These are phyloP conservation scores for Stagonosporopsis rhizophila DNA, from an alignment of 2,329 filamentous ascomycete species.

Conservation along the genomic window DNA sequence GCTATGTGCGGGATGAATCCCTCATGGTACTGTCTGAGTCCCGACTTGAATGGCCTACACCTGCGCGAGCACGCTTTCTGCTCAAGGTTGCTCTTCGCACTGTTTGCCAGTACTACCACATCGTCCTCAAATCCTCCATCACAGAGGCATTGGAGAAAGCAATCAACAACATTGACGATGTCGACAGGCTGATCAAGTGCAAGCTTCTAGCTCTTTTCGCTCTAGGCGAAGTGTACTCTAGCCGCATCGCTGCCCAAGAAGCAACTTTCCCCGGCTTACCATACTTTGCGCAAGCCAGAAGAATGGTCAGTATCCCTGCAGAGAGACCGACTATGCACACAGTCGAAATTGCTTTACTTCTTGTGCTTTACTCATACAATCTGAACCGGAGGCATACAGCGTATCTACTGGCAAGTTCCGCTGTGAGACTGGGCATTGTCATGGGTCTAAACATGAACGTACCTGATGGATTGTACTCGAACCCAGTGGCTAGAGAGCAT, in stretches of 20 bases:
- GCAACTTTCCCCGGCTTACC: constrained; percentile 53
- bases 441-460: constrained; percentile 56
- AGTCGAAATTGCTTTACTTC: constrained; percentile 54
- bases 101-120: constrained; percentile 53
- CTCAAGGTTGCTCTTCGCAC: constrained; percentile 53
- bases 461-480: constrained; percentile 50
- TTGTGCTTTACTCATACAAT: constrained; percentile 56
- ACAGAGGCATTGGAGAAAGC: constrained; percentile 49
- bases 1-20: constrained; percentile 43
- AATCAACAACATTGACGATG: constrained; percentile 46
- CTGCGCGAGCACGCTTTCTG: constrained; percentile 48
- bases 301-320: constrained; percentile 50
- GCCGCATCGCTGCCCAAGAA: constrained; percentile 44
- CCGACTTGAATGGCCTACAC: constrained; percentile 51
- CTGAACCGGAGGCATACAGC: constrained; percentile 57
- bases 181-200: constrained; percentile 46
- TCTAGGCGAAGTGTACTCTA: constrained; percentile 57
- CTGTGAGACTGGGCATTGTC: constrained; percentile 53
- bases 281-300: constrained; percentile 54
- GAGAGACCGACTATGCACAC: constrained; percentile 55
- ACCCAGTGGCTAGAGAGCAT: constrained; percentile 44
- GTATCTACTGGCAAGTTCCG: constrained; percentile 54
- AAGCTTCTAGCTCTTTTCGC: constrained; percentile 57
- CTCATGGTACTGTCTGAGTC: constrained; percentile 46
- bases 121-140: constrained; percentile 51